Evolutionary conservation across 169 alveolate genomes (phyloP).

Genomic region (Plasmodium fragile): DNA sequence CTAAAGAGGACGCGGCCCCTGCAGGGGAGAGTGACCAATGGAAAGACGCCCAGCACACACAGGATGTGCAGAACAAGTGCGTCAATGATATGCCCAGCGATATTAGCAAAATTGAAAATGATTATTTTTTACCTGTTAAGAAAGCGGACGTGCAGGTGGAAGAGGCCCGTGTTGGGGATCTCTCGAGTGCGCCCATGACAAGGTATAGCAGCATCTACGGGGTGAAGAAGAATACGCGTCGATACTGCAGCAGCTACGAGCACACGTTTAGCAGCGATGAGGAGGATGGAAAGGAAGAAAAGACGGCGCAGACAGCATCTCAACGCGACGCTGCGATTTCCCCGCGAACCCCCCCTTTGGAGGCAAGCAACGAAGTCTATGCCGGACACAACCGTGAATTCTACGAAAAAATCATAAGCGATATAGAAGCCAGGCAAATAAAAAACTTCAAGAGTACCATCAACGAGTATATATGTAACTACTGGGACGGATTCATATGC

Average conservation of each 20-base stretch:
- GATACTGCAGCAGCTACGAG: background rate
- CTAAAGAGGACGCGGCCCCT: conserved; percentile 44
- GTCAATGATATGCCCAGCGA: background rate
- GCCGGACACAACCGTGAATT: background rate
- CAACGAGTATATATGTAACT: conserved; percentile 79
- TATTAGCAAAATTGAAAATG: conserved; percentile 28
- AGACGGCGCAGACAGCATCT: background rate
- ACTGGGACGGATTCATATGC: conserved; percentile 83
- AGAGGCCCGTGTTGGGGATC: background rate
- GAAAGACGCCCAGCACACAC: background rate
- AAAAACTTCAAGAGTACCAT: conserved; percentile 43
- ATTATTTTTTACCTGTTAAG: background rate
- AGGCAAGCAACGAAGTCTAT: background rate
- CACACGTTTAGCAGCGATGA: background rate
- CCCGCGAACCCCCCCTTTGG: background rate
- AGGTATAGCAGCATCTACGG: background rate
- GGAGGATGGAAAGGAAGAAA: background rate
- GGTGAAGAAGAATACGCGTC: background rate
- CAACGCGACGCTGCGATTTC: background rate
- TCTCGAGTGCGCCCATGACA: background rate
- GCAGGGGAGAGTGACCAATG: conserved; percentile 10
- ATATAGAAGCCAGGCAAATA: conserved; percentile 43
- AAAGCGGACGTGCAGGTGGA: conserved; percentile 6
- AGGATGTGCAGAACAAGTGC: background rate
- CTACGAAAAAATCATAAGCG: background rate